Evolutionary conservation across 768 basidiomycete species (phyloP), one percentile per base, ranked within the genome.

Genomic region (Mycena vulgaris): DNA sequence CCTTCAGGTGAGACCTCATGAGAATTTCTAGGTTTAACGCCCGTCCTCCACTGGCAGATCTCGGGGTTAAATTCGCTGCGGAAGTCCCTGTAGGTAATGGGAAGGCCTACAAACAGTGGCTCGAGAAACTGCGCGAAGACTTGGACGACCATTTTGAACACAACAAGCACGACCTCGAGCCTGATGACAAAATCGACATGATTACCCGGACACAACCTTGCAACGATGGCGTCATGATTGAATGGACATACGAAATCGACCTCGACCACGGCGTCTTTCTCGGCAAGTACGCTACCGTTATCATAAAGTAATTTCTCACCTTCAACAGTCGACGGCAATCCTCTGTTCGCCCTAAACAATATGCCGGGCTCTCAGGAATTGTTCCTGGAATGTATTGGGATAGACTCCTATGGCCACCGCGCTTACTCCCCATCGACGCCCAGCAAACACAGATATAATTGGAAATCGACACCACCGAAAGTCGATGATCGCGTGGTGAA

Each of bases 231-330:
- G 21, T 74, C 8, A 60, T 71, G 57, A 78, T 78, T 51, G 76
- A 80, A 51, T 80, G 78, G 76, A 58, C 75, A 17, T 81, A 80
- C 49, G 71, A 71, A 51, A 74, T 81, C 37, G 78, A 81, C 47
- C 60, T 80, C 28, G 79, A 81, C 66, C 68, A 77, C 35, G 69
- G 73, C 27, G 74, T 76, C 17, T 81, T 80, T 51, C 67, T 74
- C 39, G 63, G 66, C 75, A 35, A 25, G 78, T 59, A 69, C 70
- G 16, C 27, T 66, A 49, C 60, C 69, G 52, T 49, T 42, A 16
- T 49, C 21, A 40, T 35, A 28, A 45, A 16, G 2, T 7, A 14
- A 31, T 23, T 39, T 11, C 56, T 66, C 48, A 65, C 33, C 27
- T 28, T 28, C 8, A 33, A 28, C 65, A 80, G 66, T 60, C 71